A percentile compares a stretch with the other conserved stretches of the same genome.
Conservation (phyloP, 176 grass and related monocot genomes). For the Aegilops umbellulata region DNA sequence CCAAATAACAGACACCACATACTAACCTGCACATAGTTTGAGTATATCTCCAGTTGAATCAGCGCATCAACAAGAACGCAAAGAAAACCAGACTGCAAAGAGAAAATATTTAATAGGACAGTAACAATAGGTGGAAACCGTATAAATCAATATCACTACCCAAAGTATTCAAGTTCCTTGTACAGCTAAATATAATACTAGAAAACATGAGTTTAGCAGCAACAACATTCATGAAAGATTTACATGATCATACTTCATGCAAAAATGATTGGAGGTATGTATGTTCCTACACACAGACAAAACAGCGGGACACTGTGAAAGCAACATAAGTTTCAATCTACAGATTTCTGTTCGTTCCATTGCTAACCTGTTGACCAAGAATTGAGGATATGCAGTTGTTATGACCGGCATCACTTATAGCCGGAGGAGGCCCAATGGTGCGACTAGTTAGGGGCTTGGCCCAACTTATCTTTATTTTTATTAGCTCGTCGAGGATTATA, state of each 20-base stretch:
- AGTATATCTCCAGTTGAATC: constrained; percentile 86
- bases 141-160: constrained; percentile 14
- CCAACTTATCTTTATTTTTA: too few relatives aligned
- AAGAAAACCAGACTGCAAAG: constrained; percentile 41
- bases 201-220: background rate
- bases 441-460: too few relatives aligned
- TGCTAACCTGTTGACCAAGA: too few relatives aligned
- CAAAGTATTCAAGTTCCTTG: background rate
- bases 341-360: too few relatives aligned
- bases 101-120: constrained; percentile 19
- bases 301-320: background rate
- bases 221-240: background rate
- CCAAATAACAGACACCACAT: constrained; percentile 8
- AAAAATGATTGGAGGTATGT: background rate
- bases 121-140: background rate
- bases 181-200: background rate
- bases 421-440: too few relatives aligned
- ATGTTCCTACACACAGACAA: background rate
- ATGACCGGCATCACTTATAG: too few relatives aligned
- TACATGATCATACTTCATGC: background rate
- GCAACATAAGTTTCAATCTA: background rate
- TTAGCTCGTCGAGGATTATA: too few relatives aligned
- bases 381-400: background rate
- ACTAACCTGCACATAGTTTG: constrained; percentile 82
- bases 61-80: constrained; percentile 81